Evolutionary conservation across 805 yeast genomes (phyloP).

Genomic region (Phaffomyces thermotolerans): DNA sequence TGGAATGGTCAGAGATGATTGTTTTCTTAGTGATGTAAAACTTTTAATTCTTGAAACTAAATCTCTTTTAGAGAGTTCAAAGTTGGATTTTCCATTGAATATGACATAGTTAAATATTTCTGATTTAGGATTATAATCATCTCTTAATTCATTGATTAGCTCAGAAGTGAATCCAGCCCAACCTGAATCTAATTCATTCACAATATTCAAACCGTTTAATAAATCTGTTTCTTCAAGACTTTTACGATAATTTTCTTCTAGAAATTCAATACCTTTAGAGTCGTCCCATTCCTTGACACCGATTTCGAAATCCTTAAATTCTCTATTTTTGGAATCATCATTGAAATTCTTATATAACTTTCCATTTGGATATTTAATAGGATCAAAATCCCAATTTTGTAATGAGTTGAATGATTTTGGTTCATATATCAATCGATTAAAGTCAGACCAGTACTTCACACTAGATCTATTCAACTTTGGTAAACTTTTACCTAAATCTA

Average conservation of each 20-base stretch:
- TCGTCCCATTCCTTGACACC: slow-evolving; percentile 57
- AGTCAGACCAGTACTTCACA: slow-evolving; percentile 75
- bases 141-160: slow-evolving; percentile 49
- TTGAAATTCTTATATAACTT: slow-evolving; percentile 15
- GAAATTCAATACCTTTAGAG: slow-evolving; percentile 36
- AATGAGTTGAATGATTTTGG: slow-evolving; percentile 53
- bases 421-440: slow-evolving; percentile 55
- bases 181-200: slow-evolving; percentile 65
- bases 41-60: slow-evolving; percentile 38
- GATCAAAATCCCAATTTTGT: slow-evolving; percentile 52
- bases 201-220: slow-evolving; percentile 61
- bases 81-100: slow-evolving; percentile 21
- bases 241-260: slow-evolving; percentile 53
- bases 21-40: slow-evolving; percentile 37
- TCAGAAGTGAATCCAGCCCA: slow-evolving; percentile 76
- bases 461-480: slow-evolving; percentile 32
- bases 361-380: slow-evolving; percentile 24
- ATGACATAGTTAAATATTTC: slow-evolving; percentile 42
- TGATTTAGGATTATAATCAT: slow-evolving; percentile 57
- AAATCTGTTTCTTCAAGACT: slow-evolving; percentile 70
- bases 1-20: slow-evolving; percentile 53
- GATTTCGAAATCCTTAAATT: slow-evolving; percentile 40
- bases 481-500: slow-evolving; percentile 41
- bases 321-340: slow-evolving; percentile 20
- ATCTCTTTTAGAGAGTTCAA: slow-evolving; percentile 11